Conservation (phyloP, 2,329 filamentous ascomycete genomes). For the Aureobasidium namibiae region DNA sequence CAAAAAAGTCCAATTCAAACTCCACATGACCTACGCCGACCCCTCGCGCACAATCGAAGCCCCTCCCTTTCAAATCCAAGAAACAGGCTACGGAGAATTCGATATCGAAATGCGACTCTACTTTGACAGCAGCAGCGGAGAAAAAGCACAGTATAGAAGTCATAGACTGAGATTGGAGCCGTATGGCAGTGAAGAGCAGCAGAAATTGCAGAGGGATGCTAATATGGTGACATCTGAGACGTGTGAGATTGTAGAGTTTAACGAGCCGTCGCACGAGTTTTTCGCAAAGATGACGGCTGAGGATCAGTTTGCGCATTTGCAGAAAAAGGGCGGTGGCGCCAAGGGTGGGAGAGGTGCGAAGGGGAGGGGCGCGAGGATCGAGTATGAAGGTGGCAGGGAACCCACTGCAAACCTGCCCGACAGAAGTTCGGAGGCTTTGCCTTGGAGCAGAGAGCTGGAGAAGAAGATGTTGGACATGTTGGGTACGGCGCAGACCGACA, state of each 20-base stretch:
- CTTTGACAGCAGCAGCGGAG: conserved; percentile 76
- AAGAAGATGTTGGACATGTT: conserved; percentile 16
- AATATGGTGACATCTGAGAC: conserved; percentile 67
- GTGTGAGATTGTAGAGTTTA: conserved; percentile 94
- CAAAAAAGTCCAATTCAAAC: conserved; percentile 93
- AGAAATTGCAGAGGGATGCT: conserved; percentile 55
- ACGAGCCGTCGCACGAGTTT: conserved; percentile 89
- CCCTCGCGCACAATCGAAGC: conserved; percentile 77
- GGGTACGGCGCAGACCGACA: conserved; percentile 15
- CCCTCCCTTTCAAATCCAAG: conserved; percentile 68
- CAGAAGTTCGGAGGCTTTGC: conserved; percentile 52
- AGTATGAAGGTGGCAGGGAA: conserved; percentile 47
- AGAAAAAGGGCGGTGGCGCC: conserved; percentile 50
- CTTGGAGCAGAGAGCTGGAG: conserved; percentile 15
- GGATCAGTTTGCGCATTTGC: conserved; percentile 46
- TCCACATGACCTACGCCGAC: conserved; percentile 94
- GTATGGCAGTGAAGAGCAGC: conserved; percentile 69
- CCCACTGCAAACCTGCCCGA: conserved; percentile 69
- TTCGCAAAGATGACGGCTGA: conserved; percentile 78
- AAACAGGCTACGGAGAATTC: conserved; percentile 98
- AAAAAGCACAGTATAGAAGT: conserved; percentile 94
- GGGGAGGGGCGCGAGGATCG: conserved; percentile 41
- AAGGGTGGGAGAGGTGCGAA: conserved; percentile 49
- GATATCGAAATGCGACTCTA: conserved; percentile 92
- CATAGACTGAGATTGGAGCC: conserved; percentile 87